A percentile compares a stretch with the other conserved stretches of the same genome.
These are phyloP conservation scores for Ehretia macrophylla DNA, from an alignment of 257 asterid genomes.

Conservation along the genomic window DNA sequence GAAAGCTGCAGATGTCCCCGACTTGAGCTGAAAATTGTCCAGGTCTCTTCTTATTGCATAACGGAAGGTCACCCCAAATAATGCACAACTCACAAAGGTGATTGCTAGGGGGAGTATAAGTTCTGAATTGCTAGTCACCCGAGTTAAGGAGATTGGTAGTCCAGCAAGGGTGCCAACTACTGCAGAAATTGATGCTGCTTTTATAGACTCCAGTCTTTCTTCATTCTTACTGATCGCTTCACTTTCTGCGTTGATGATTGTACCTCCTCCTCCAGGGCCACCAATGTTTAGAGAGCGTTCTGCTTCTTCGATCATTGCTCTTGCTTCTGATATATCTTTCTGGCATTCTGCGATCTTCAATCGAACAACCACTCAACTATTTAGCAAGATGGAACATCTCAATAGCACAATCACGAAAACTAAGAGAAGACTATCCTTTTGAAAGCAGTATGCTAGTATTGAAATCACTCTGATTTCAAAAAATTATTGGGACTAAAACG, in stretches of 20 bases:
- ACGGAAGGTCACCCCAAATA: slow-evolving; percentile 82
- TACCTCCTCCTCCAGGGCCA: slow-evolving; percentile 12
- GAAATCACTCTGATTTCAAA: not conserved
- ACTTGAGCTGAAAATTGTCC: slow-evolving; percentile 74
- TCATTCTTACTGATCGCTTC: slow-evolving; percentile 34
- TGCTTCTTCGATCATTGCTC: slow-evolving; percentile 79
- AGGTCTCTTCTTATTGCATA: slow-evolving; percentile 81
- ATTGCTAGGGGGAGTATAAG: slow-evolving; percentile 67
- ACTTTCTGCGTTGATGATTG: slow-evolving; percentile 12
- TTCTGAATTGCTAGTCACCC: slow-evolving; percentile 33
- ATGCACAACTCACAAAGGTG: slow-evolving; percentile 69
- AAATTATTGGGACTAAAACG: not conserved
- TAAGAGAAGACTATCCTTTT: too few relatives aligned
- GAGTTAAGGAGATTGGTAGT: slow-evolving; percentile 64
- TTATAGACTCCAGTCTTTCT: slow-evolving; percentile 71
- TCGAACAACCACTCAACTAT: not conserved
- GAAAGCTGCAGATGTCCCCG: slow-evolving; percentile 85
- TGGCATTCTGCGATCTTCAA: slow-evolving; percentile 91
- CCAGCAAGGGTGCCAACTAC: slow-evolving; percentile 65
- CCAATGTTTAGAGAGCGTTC: slow-evolving; percentile 39
- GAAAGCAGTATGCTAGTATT: not conserved
- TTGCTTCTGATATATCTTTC: slow-evolving; percentile 78
- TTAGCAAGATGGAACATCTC: not conserved
- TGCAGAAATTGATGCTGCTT: slow-evolving; percentile 77
- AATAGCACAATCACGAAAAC: not conserved